Conservation (phyloP, 2,329 filamentous ascomycete genomes). For the Polychaeton citri region DNA sequence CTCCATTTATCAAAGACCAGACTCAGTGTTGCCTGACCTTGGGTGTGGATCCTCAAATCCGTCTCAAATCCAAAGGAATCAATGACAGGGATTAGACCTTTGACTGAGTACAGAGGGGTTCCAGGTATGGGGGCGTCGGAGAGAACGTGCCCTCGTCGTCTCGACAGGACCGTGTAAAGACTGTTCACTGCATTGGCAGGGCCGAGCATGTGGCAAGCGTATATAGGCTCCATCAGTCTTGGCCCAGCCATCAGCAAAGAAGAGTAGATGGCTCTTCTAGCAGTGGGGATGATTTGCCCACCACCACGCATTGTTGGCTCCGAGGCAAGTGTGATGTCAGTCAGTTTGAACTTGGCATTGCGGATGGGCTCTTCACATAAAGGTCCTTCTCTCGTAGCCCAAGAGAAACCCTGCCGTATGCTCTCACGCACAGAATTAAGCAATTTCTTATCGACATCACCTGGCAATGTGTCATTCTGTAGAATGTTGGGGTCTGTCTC, state of each 20-base stretch:
- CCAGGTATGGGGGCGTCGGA: conserved; percentile 90
- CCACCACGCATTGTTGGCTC: conserved; percentile 92
- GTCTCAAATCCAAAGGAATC: conserved; percentile 98
- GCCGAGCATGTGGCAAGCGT: conserved; percentile 83
- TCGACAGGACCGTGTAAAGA: conserved; percentile 81
- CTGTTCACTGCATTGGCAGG: conserved; percentile 78
- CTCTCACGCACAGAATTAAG: conserved; percentile 80
- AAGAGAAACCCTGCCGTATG: conserved; percentile 90
- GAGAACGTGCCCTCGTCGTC: conserved; percentile 80
- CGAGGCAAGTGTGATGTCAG: conserved; percentile 70
- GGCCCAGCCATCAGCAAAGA: conserved; percentile 96
- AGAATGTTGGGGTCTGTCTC: conserved; percentile 91
- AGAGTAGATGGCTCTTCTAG: conserved; percentile 83
- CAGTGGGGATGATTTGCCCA: conserved; percentile 93
- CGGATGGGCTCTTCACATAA: conserved; percentile 98
- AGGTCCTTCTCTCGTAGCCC: conserved; percentile 89
- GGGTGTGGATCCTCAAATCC: conserved; percentile 87
- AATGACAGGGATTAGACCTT: conserved; percentile 85
- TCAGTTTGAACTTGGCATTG: conserved; percentile 95
- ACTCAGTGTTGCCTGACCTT: conserved; percentile 79
- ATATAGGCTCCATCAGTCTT: conserved; percentile 91
- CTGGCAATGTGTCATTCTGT: conserved; percentile 89
- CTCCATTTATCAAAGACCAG: conserved; percentile 94
- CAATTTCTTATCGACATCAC: conserved; percentile 86
- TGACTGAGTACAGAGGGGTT: conserved; percentile 84